Percentiles rank a stretch among this genome's conserved stretches.
Evolutionary conservation across 225 moss, liverwort and hornwort genomes (phyloP).

Genomic region (Marchantia polymorpha): DNA sequence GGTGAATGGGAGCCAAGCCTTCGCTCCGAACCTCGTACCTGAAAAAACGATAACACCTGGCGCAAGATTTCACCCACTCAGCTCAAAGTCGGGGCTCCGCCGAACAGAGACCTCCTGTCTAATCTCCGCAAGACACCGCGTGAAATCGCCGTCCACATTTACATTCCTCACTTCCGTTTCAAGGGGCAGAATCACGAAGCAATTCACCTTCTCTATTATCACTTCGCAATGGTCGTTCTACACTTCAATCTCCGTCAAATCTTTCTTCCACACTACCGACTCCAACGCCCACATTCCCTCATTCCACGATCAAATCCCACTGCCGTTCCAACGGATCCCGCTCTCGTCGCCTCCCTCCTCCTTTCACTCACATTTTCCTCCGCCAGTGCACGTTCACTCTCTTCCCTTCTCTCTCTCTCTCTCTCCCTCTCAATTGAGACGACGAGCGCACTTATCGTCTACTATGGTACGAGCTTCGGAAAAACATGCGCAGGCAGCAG

Average conservation of each 20-base stretch:
- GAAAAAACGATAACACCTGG: background rate
- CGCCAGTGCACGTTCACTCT: background rate
- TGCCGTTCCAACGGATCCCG: background rate
- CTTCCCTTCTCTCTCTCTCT: background rate
- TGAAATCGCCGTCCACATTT: background rate
- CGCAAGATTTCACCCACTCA: background rate
- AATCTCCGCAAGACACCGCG: background rate
- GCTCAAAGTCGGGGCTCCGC: background rate
- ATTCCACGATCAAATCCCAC: background rate
- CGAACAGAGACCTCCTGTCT: background rate
- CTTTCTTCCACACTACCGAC: background rate
- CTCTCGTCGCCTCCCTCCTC: no score
- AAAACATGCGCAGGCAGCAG: no score
- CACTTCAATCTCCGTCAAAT: background rate
- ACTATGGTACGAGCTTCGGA: no score
- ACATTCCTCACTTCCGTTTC: background rate
- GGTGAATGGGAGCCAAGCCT: background rate
- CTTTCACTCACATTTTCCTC: background rate
- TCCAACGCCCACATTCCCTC: background rate
- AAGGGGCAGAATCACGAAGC: background rate
- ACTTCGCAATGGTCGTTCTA: background rate
- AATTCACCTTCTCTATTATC: background rate
- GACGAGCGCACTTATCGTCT: background rate
- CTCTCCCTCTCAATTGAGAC: background rate
- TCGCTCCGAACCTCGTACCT: background rate